phyloP scores from a whole-genome alignment of 805 yeast species.

The Teunomyces cretensis region DNA sequence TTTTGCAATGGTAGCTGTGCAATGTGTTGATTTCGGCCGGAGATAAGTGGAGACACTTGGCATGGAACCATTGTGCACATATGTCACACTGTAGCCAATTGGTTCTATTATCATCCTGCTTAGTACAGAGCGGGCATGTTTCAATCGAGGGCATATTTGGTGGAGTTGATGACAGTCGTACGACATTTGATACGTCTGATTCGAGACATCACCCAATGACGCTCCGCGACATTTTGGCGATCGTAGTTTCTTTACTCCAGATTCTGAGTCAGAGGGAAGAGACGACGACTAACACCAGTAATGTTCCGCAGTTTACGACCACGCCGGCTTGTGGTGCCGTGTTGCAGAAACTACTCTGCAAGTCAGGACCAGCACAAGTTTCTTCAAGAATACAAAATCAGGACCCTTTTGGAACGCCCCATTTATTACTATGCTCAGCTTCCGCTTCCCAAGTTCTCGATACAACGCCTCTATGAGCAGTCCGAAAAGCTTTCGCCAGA shows the following conservation, averaged over 20 bases:
- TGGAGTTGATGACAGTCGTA: neutral
- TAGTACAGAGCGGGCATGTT: constrained; percentile 22
- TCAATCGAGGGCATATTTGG: constrained; percentile 14
- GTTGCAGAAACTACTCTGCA: neutral
- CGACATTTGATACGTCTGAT: neutral
- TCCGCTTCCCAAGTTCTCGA: constrained; percentile 53
- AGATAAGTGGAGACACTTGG: constrained; percentile 44
- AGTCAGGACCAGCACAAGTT: constrained; percentile 33
- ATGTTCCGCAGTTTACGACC: neutral
- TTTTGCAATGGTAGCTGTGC: constrained; percentile 53
- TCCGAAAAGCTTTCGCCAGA: constrained; percentile 38
- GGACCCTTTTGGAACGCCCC: constrained; percentile 58
- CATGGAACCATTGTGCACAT: constrained; percentile 58
- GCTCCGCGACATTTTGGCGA: neutral
- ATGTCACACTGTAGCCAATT: constrained; percentile 59
- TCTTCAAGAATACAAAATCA: constrained; percentile 52
- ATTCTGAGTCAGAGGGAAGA: neutral
- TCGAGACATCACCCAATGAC: constrained; percentile 2
- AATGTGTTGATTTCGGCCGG: constrained; percentile 37
- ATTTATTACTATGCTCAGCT: constrained; percentile 56
- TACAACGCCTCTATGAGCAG: constrained; percentile 48
- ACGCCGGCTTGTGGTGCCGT: neutral
- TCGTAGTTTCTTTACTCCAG: neutral
- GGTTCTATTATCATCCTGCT: constrained; percentile 10
- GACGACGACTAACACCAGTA: neutral